Evolutionary conservation across 176 grass and related monocot species (phyloP), one percentile per base, ranked within the genome.

Genomic region (Bromus sterilis): DNA sequence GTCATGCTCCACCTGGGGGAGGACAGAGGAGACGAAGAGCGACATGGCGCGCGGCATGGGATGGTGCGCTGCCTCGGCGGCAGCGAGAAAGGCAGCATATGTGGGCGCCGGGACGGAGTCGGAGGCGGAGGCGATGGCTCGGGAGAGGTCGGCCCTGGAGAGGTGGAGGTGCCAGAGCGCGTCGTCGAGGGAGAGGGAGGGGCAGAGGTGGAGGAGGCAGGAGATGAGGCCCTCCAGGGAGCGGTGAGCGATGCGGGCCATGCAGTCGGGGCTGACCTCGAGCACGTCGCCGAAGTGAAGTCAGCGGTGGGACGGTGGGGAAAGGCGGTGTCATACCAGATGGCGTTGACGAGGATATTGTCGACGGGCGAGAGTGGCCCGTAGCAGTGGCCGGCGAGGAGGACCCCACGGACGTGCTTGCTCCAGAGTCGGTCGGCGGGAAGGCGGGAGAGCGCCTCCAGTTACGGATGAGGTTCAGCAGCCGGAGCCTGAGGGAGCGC

Each of bases 91-190:
- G 67, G 67, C 23, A 13, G 37, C 39, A 1, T 71, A 23, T 1
- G 67, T 71, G 23, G 67, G 67, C 12, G 39, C 23, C 23, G 41
- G 16, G 39, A 13, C 39, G 23, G 39, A 16, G 39, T 15, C 24
- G 13, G 67, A 28, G 39, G 13, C 23, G 25, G 67, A 71, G 23
- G 67, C 67, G 39, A 44, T 26, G 39, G 67, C 67, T 21, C 46
- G 34, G 0, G 10, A 51, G 2, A 77, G 61, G 48, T 66, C 13
- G 18, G 34, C 82, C 20, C 1, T 21, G 61, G 61, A 77, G 35
- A 77, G 73, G 10, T 51, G 37, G 73, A 84, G 72, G 18, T 84
- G 82, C 73, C 61, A 84, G 18, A 84, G 61, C 16, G 72, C 73
- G 34, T 84, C 46, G 9, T 77, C 34, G 25, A 15, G 61, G 7